A percentile compares a stretch with the other conserved stretches of the same genome.
These are phyloP conservation scores for Chalciporus piperatus DNA, from an alignment of 768 basidiomycete genomes.

Conservation along the genomic window DNA sequence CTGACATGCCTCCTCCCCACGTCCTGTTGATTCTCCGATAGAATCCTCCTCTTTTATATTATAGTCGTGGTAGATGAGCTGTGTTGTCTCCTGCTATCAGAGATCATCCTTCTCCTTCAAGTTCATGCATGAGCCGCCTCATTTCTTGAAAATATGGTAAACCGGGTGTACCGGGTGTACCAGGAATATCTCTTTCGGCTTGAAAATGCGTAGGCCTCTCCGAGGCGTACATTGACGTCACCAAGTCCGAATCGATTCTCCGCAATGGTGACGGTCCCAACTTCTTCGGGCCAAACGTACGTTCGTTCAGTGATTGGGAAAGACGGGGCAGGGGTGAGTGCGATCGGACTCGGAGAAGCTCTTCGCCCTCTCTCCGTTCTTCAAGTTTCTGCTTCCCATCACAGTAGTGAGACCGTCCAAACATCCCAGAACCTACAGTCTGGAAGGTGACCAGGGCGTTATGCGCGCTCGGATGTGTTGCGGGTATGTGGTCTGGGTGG, in stretches of 20 bases:
- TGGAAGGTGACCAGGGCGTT: constrained; percentile 41
- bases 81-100: too few relatives aligned
- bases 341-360: not conserved
- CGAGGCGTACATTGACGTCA: too few relatives aligned
- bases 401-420: constrained; percentile 8
- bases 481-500: constrained; percentile 39
- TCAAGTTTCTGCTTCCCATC: constrained; percentile 2
- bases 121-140: too few relatives aligned
- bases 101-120: too few relatives aligned
- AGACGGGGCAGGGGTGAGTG: not conserved
- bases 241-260: not conserved
- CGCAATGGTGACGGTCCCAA: not conserved
- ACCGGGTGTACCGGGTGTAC: too few relatives aligned
- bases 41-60: too few relatives aligned
- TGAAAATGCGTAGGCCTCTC: too few relatives aligned
- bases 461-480: constrained; percentile 58
- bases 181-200: too few relatives aligned
- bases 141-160: too few relatives aligned
- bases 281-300: not conserved
- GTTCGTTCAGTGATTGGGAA: not conserved
- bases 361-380: not conserved
- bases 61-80: too few relatives aligned
- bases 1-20: too few relatives aligned
- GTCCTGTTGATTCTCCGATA: too few relatives aligned
- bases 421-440: constrained; percentile 20